Evolutionary conservation across 2,329 filamentous ascomycete species (phyloP).

Genomic region (Aspergillus sp.): DNA sequence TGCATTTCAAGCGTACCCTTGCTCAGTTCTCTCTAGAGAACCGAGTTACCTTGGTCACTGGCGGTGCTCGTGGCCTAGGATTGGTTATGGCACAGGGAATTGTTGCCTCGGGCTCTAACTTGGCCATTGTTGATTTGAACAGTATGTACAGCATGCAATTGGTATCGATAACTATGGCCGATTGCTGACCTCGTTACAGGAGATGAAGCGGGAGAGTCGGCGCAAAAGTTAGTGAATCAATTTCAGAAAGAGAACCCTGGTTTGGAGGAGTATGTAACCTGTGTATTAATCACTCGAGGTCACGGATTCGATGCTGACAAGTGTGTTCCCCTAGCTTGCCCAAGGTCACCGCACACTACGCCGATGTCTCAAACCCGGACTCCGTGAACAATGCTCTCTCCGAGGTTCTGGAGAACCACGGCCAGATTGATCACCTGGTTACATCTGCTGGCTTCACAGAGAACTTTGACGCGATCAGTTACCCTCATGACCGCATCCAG

Average conservation of each 20-base stretch:
- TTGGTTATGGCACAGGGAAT: slow-evolving; percentile 91
- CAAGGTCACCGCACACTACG: slow-evolving; percentile 84
- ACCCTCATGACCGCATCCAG: slow-evolving; percentile 85
- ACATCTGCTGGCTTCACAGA: slow-evolving; percentile 97
- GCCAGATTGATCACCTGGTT: slow-evolving; percentile 85
- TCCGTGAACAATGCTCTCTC: slow-evolving; percentile 74
- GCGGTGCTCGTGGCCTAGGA: slow-evolving; percentile 83
- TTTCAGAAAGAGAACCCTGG: slow-evolving; percentile 80
- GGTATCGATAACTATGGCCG: too few species aligned
- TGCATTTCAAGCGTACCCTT: slow-evolving; percentile 81
- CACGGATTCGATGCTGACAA: not conserved
- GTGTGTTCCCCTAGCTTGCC: slow-evolving; percentile 56
- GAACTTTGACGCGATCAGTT: slow-evolving; percentile 88
- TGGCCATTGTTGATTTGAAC: slow-evolving; percentile 93
- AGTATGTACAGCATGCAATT: slow-evolving; percentile 54
- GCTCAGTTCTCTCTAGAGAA: slow-evolving; percentile 83
- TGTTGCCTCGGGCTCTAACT: slow-evolving; percentile 81
- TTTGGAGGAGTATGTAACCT: slow-evolving; percentile 58
- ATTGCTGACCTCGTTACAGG: slow-evolving; percentile 49
- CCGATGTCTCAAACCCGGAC: slow-evolving; percentile 77
- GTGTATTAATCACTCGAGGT: not conserved
- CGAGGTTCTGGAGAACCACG: slow-evolving; percentile 69
- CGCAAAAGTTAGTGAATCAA: slow-evolving; percentile 68
- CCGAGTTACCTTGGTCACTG: slow-evolving; percentile 81
- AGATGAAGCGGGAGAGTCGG: slow-evolving; percentile 79